Evolutionary conservation across 768 basidiomycete genomes (phyloP).

Genomic region (Lentinula guzmanii): DNA sequence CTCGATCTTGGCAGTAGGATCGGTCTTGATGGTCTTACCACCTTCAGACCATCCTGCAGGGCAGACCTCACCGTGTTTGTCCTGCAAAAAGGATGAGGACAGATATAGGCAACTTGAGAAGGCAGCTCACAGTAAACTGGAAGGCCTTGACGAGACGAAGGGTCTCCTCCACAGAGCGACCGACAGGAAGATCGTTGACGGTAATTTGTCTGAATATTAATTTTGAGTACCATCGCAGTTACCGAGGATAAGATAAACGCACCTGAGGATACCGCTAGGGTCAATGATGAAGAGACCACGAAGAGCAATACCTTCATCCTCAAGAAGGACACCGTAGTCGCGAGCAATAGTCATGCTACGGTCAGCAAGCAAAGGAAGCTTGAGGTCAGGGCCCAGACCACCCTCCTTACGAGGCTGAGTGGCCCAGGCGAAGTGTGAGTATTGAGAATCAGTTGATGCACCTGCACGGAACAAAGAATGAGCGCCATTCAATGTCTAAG

Average conservation of each 20-base stretch:
- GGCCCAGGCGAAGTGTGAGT: constrained; percentile 85
- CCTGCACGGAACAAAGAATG: constrained; percentile 26
- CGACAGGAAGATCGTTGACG: constrained; percentile 89
- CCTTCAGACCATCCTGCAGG: constrained; percentile 88
- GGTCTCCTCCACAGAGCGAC: constrained; percentile 94
- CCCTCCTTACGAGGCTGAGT: constrained; percentile 77
- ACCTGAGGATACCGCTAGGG: constrained; percentile 73
- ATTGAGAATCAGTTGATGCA: constrained; percentile 88
- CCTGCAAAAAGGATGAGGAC: constrained; percentile 32
- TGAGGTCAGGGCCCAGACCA: constrained; percentile 84
- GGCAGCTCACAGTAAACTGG: constrained; percentile 69
- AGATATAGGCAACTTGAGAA: background rate
- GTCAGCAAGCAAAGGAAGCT: constrained; percentile 80
- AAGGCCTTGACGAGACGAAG: constrained; percentile 88
- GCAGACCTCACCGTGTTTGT: constrained; percentile 89
- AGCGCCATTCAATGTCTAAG: background rate
- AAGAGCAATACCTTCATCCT: constrained; percentile 83
- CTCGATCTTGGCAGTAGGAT: constrained; percentile 66
- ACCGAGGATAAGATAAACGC: constrained; percentile 9
- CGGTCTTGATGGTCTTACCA: constrained; percentile 74
- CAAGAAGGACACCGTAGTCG: constrained; percentile 84
- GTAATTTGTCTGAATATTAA: constrained; percentile 59
- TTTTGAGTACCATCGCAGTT: background rate
- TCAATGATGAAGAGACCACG: constrained; percentile 87
- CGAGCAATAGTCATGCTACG: constrained; percentile 72